Conservation (phyloP, 192 early-diverging fungal genomes). For the Rhizophagus clarus region DNA sequence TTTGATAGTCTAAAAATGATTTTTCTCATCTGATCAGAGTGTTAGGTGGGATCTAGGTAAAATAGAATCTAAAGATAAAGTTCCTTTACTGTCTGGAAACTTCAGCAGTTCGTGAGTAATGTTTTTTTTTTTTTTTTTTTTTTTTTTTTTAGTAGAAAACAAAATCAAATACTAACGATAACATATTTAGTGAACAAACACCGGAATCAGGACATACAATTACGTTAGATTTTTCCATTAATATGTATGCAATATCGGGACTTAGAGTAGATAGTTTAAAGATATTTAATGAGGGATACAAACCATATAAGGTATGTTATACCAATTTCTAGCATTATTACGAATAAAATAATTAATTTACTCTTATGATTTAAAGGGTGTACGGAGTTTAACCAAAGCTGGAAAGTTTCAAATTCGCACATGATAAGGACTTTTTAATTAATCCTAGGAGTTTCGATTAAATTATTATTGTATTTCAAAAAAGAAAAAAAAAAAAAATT, state of each 20-base stretch:
- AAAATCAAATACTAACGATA: not conserved
- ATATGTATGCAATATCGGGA: slow-evolving; percentile 70
- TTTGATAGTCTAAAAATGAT: not conserved
- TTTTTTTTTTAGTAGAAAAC: too few relatives aligned
- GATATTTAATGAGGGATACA: slow-evolving; percentile 74
- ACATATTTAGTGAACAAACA: slow-evolving; percentile 41
- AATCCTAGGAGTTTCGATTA: not conserved
- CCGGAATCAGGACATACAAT: slow-evolving; percentile 58
- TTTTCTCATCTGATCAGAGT: not conserved
- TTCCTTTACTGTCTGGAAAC: slow-evolving; percentile 65
- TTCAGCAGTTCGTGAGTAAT: slow-evolving; percentile 38
- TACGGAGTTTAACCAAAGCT: slow-evolving; percentile 61
- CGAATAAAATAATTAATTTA: not conserved
- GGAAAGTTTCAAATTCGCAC: slow-evolving; percentile 64
- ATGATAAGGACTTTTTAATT: slow-evolving; percentile 33
- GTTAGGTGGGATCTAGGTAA: slow-evolving; percentile 70
- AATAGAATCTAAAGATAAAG: slow-evolving; percentile 53
- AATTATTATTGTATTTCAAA: too few relatives aligned
- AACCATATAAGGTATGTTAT: slow-evolving; percentile 68
- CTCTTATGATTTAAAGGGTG: slow-evolving; percentile 39
- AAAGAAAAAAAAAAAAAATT: too few relatives aligned
- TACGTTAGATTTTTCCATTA: slow-evolving; percentile 68
- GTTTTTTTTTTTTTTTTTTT: not conserved
- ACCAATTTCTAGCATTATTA: not conserved
- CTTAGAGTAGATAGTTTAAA: slow-evolving; percentile 72